phyloP scores from a whole-genome alignment of 2,329 filamentous ascomycete species.

The Graphiopsis chlorocephala region DNA sequence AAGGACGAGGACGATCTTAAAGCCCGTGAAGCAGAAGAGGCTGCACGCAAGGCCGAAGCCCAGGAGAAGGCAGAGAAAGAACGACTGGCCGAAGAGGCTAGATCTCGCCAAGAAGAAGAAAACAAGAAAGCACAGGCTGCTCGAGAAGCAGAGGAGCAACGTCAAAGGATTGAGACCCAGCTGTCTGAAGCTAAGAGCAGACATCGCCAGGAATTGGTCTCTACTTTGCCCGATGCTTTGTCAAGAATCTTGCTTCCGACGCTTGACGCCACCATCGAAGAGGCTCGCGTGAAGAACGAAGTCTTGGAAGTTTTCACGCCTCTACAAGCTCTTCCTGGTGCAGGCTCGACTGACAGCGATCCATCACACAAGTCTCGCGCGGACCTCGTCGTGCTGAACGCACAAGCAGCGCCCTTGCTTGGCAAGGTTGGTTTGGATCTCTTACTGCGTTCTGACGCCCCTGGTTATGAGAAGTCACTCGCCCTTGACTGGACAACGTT shows the following conservation, averaged over 20 bases:
- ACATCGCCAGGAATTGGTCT: slow-evolving; percentile 24
- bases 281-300: slow-evolving; percentile 15
- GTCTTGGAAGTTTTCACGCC: slow-evolving; percentile 26
- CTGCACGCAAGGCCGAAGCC: slow-evolving; percentile 19
- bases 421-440: slow-evolving; percentile 30
- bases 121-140: slow-evolving; percentile 26
- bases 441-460: slow-evolving; percentile 22
- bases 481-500: slow-evolving; percentile 25
- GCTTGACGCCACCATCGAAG: slow-evolving; percentile 19
- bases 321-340: slow-evolving; percentile 23
- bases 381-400: slow-evolving; percentile 28
- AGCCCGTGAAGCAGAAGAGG: slow-evolving; percentile 17
- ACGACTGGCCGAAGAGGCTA: slow-evolving; percentile 19
- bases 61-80: slow-evolving; percentile 18
- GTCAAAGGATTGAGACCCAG: slow-evolving; percentile 17
- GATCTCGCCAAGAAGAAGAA: slow-evolving; percentile 20
- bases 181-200: slow-evolving; percentile 19
- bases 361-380: slow-evolving; percentile 14
- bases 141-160: slow-evolving; percentile 27
- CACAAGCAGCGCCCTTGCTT: slow-evolving; percentile 32
- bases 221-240: slow-evolving; percentile 25
- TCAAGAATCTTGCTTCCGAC: slow-evolving; percentile 23
- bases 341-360: slow-evolving; percentile 16
- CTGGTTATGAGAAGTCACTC: slow-evolving; percentile 24
- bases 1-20: slow-evolving; percentile 18